Conservation (phyloP, 2,329 filamentous ascomycete genomes). For the Orbilia blumenaviensis region DNA sequence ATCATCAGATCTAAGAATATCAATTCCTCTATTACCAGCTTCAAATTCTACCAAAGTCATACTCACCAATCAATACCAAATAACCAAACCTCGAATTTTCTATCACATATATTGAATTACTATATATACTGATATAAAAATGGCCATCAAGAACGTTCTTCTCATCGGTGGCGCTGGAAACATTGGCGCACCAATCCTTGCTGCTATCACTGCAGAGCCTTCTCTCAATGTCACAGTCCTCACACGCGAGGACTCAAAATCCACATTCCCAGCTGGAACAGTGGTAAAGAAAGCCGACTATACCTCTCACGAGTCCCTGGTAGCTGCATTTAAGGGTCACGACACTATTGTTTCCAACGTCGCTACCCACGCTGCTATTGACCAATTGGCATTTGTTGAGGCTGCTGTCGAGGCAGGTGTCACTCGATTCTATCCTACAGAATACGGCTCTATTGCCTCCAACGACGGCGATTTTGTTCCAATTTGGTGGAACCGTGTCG, state of each 20-base stretch:
- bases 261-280: conserved; percentile 60
- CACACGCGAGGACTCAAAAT: conserved; percentile 64
- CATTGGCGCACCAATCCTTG: conserved; percentile 28
- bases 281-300: conserved; percentile 65
- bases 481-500: conserved; percentile 27
- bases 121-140: conserved; percentile 13
- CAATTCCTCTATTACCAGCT: background rate
- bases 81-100: too few species aligned
- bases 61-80: too few species aligned
- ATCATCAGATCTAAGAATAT: background rate
- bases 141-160: conserved; percentile 46
- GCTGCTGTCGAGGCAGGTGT: conserved; percentile 70
- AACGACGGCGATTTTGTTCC: conserved; percentile 62
- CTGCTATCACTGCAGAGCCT: conserved; percentile 38
- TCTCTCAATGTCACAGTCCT: conserved; percentile 67
- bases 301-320: conserved; percentile 65
- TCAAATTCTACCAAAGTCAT: background rate
- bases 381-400: conserved; percentile 68
- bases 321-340: conserved; percentile 66
- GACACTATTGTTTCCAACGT: conserved; percentile 68
- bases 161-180: conserved; percentile 46
- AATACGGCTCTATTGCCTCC: conserved; percentile 65
- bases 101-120: background rate
- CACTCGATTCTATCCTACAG: conserved; percentile 70
- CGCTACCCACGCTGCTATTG: conserved; percentile 61